Percentiles rank a stretch among this genome's conserved stretches.
These are phyloP conservation scores for Sindora glabra DNA, from an alignment of 306 rosid species.

Conservation along the genomic window DNA sequence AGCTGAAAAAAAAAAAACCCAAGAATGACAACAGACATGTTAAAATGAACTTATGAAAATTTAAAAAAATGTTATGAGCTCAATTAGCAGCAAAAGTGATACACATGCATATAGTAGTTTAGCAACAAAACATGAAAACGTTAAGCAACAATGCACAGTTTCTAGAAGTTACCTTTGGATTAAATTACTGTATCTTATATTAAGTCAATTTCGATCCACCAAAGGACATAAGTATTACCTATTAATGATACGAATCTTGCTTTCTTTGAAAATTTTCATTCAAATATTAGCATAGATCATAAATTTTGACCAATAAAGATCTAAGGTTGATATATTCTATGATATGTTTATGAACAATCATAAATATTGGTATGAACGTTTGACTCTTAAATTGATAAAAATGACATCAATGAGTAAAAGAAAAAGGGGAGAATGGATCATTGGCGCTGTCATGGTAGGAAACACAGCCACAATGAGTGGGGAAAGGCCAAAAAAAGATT, in stretches of 20 bases:
- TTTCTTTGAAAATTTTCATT: neutral
- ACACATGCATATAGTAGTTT: no score
- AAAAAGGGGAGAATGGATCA: neutral
- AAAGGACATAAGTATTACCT: no score
- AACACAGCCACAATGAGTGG: slow-evolving; percentile 27
- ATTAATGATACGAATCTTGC: neutral
- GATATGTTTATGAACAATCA: neutral
- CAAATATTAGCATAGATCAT: neutral
- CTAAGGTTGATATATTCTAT: slow-evolving; percentile 9
- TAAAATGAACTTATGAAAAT: no score
- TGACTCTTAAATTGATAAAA: slow-evolving; percentile 13
- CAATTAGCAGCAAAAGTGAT: no score
- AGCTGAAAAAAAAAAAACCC: no score
- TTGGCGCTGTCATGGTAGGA: slow-evolving; percentile 14
- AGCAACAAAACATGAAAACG: no score
- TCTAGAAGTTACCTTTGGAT: no score
- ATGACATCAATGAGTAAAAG: neutral
- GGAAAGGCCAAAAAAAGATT: slow-evolving; percentile 5
- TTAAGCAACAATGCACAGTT: no score
- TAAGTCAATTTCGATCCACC: no score
- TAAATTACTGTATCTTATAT: no score
- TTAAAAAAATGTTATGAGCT: no score
- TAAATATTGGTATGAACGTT: slow-evolving; percentile 17
- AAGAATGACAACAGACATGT: no score
- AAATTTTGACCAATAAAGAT: neutral